Base-by-base conservation (phyloP, 768 basidiomycete species). In the Hygrophoropsis aurantiaca region DNA sequence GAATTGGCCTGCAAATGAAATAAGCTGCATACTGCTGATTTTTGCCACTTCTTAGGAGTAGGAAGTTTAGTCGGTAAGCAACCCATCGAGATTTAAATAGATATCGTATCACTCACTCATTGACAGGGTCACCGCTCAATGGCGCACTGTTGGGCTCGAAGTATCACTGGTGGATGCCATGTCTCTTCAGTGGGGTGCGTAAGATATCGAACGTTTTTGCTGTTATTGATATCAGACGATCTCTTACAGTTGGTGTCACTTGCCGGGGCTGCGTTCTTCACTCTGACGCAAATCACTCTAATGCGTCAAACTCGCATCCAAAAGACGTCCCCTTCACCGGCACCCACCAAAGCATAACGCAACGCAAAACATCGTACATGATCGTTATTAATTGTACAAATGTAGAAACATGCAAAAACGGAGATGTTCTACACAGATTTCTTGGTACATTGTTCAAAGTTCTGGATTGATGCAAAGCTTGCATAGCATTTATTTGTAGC, bases 121-220 rank as follows among this genome's bases (percentile, higher is more conserved):
- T n/a, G n/a, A n/a, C n/a, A 74, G 81, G 81, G 11, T 74, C 78
- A 0, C 82, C 82, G 8, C 72, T 82, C 18, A 73, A 74, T 36
- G 82, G 82, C 1, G 74, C 75, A 5, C 64, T 84, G n/a, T 64
- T 84, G 2, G 72, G 78, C 2, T 50, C 68, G n/a, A 56, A 67
- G 6, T 81, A 75, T 47, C 49, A 62, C 2, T 84, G 82, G 82
- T 82, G 78, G 77, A 67, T 69, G 38, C 77, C 81, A 4, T 73
- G 74, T 7, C 48, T 80, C 16, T 79, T 81, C 52, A 67, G 75
- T 32, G 81, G 79, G 45, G 64, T 71, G 51, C 49, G 57, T 40
- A 13, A n/a, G 36, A 26, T 39, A 18, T 39, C 13, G 4, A 18
- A 41, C 16, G n/a, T 2, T n/a, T 7, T 13, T 7, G 27, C 27